phyloP scores from a whole-genome alignment of 2,329 filamentous ascomycete species.

The Dryadomyces quercus-mongolicae region DNA sequence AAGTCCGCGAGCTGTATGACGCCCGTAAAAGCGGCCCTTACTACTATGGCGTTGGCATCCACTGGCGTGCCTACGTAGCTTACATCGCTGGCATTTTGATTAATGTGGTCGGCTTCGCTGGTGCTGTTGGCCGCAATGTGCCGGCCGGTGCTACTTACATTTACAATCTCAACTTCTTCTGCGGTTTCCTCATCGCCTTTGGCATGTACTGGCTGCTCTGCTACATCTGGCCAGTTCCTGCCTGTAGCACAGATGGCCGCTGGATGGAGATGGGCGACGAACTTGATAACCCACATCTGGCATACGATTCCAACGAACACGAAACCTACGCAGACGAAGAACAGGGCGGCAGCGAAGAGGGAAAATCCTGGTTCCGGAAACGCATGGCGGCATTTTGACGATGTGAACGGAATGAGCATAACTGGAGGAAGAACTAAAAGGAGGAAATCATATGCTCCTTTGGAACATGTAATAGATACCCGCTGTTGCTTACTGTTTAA shows the following conservation, averaged over 20 bases:
- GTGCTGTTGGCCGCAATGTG: slow-evolving; percentile 59
- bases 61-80: slow-evolving; percentile 74
- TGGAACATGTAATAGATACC: not conserved
- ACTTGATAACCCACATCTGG: slow-evolving; percentile 39
- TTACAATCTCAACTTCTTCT: slow-evolving; percentile 86
- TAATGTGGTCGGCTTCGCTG: slow-evolving; percentile 86
- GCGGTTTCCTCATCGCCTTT: slow-evolving; percentile 62
- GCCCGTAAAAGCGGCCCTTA: slow-evolving; percentile 56
- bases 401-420: too few relatives aligned
- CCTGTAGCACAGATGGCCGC: slow-evolving; percentile 44
- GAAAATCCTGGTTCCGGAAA: not conserved
- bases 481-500: not conserved
- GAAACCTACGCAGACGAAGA: not conserved
- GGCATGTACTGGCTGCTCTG: slow-evolving; percentile 59
- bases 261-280: slow-evolving; percentile 70
- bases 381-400: not conserved
- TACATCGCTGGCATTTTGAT: slow-evolving; percentile 76
- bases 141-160: slow-evolving; percentile 73
- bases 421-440: too few relatives aligned
- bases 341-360: not conserved
- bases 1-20: slow-evolving; percentile 69
- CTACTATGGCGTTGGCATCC: slow-evolving; percentile 59
- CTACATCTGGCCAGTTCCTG: slow-evolving; percentile 58
- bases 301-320: slow-evolving; percentile 23
- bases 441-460: too few relatives aligned